A percentile compares a stretch with the other conserved stretches of the same genome.
Evolutionary conservation across 2,329 filamentous ascomycete species (phyloP).

Genomic region (Fusarium continuum): DNA sequence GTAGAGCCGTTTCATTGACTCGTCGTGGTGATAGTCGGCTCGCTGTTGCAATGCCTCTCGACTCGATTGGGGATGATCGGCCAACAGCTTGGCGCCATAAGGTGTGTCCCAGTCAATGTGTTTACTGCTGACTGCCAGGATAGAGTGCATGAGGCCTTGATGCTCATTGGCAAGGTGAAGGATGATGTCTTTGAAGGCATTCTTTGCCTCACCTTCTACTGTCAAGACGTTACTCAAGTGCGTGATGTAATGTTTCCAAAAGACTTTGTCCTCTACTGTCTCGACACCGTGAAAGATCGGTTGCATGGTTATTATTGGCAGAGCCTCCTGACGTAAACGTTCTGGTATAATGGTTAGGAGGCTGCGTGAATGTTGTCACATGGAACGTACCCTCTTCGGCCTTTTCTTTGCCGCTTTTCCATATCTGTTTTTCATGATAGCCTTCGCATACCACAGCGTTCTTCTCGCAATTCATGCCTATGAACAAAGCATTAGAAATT

Average conservation of each 20-base stretch:
- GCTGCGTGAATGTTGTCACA: not conserved
- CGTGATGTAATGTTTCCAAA: constrained; percentile 84
- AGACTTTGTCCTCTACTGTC: constrained; percentile 78
- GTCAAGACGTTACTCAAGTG: constrained; percentile 83
- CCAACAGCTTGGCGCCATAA: constrained; percentile 63
- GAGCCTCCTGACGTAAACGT: constrained; percentile 57
- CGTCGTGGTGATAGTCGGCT: constrained; percentile 64
- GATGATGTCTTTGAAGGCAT: constrained; percentile 86
- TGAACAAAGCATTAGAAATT: constrained; percentile 33
- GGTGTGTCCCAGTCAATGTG: constrained; percentile 72
- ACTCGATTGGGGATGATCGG: constrained; percentile 58
- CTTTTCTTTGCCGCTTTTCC: constrained; percentile 85
- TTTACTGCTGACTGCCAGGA: constrained; percentile 83
- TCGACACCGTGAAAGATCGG: constrained; percentile 84
- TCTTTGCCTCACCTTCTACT: constrained; percentile 80
- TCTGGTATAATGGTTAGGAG: constrained; percentile 51
- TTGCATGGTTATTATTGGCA: constrained; percentile 66
- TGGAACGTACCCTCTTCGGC: constrained; percentile 69
- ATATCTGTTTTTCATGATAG: constrained; percentile 85
- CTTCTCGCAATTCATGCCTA: constrained; percentile 89
- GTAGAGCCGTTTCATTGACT: constrained; percentile 63
- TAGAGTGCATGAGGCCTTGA: constrained; percentile 87
- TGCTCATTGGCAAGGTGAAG: constrained; percentile 83
- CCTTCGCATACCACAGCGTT: constrained; percentile 92
- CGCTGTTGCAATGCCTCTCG: constrained; percentile 58